Evolutionary conservation across 352 stramenopile species (phyloP).

Genomic region (Plasmopara viticola): DNA sequence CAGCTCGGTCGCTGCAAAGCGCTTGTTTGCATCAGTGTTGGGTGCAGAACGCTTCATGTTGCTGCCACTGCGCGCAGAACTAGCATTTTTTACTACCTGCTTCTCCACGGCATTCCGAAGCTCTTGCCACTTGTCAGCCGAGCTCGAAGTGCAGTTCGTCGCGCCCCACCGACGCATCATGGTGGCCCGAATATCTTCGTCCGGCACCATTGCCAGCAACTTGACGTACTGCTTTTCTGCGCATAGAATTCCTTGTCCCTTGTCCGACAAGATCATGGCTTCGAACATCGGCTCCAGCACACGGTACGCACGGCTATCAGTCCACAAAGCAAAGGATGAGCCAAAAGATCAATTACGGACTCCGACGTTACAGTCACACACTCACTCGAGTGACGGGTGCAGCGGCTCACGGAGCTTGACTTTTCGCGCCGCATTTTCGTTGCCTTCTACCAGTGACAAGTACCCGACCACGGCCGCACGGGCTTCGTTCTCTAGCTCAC

Average conservation of each 20-base stretch:
- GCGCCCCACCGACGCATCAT: slow-evolving; percentile 57
- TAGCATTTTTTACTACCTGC: slow-evolving; percentile 44
- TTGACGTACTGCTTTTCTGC: slow-evolving; percentile 85
- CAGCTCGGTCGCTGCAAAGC: slow-evolving; percentile 54
- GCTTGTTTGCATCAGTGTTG: slow-evolving; percentile 45
- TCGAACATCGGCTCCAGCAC: slow-evolving; percentile 95
- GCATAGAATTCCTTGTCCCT: slow-evolving; percentile 90
- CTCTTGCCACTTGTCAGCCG: slow-evolving; percentile 87
- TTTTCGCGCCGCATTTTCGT: slow-evolving; percentile 85
- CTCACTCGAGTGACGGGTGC: slow-evolving; percentile 90
- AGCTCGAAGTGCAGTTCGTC: slow-evolving; percentile 39
- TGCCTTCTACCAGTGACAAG: slow-evolving; percentile 91
- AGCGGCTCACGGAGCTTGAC: slow-evolving; percentile 89
- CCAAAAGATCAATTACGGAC: not conserved
- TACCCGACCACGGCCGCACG: slow-evolving; percentile 95
- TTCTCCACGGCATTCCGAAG: slow-evolving; percentile 66
- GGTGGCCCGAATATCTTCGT: slow-evolving; percentile 73
- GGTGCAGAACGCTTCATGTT: slow-evolving; percentile 38
- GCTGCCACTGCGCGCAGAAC: slow-evolving; percentile 37
- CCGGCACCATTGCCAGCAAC: slow-evolving; percentile 91
- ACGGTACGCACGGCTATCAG: slow-evolving; percentile 80
- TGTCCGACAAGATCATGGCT: slow-evolving; percentile 81
- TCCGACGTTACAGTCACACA: slow-evolving; percentile 6
- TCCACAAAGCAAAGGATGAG: slow-evolving; percentile 8
- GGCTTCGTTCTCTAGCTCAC: slow-evolving; percentile 94